These are phyloP conservation scores for Tetrapyrgos nigripes DNA, from an alignment of 1,284 basidiomycete genomes.

Conservation along the genomic window DNA sequence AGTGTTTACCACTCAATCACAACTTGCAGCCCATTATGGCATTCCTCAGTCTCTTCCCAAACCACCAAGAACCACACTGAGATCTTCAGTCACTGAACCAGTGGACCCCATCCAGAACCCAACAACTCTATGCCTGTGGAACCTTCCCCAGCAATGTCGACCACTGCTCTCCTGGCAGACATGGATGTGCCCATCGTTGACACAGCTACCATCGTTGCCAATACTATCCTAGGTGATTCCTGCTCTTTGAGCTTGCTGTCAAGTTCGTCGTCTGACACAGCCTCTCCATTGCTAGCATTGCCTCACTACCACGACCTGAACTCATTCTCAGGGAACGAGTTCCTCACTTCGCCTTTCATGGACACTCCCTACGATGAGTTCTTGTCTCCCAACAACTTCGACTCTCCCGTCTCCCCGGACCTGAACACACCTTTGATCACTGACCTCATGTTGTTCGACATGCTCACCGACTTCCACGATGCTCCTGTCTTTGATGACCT, in stretches of 20 bases:
- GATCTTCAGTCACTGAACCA: constrained; percentile 45
- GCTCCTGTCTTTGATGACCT: constrained; percentile 17
- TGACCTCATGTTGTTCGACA: constrained; percentile 33
- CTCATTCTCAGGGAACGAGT: constrained; percentile 17
- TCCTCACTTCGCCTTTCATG: constrained; percentile 9
- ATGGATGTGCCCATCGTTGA: constrained; percentile 4
- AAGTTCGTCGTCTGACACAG: constrained; percentile 8
- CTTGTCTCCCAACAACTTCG: constrained; percentile 31
- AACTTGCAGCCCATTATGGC: constrained; percentile 68
- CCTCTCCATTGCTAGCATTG: constrained; percentile 25
- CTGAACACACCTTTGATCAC: constrained; percentile 61
- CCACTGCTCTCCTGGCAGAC: constrained; percentile 11
- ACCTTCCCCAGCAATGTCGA: constrained; percentile 12
- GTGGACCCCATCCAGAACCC: constrained; percentile 39
- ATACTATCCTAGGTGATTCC: constrained; percentile 15
- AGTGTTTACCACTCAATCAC: neutral
- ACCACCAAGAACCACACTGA: constrained; percentile 62
- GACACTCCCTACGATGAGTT: constrained; percentile 17
- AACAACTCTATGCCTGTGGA: constrained; percentile 35
- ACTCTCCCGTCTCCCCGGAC: constrained; percentile 57
- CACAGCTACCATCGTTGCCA: constrained; percentile 9
- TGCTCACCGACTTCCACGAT: constrained; percentile 11
- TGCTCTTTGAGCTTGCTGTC: neutral
- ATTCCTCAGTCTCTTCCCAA: too few relatives aligned
- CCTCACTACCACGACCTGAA: constrained; percentile 18